phyloP scores from a whole-genome alignment of 768 basidiomycete species.

The Mycena latifolia region DNA sequence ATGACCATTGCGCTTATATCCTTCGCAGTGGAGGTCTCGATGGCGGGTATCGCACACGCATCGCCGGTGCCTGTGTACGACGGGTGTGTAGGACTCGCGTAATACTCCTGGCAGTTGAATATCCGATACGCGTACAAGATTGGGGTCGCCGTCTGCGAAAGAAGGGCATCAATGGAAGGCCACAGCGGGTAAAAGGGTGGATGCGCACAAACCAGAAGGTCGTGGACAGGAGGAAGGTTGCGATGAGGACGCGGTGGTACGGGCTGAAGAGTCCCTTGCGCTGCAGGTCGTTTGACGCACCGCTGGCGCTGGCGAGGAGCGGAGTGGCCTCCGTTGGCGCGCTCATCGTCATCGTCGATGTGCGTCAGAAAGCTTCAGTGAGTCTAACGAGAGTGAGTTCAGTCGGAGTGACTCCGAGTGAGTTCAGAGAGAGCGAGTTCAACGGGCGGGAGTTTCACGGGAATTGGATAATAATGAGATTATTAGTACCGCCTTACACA shows the following conservation, averaged over 20 bases:
- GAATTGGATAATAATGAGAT: too few relatives aligned
- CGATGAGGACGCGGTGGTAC: conserved; percentile 31
- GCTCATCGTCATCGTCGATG: too few relatives aligned
- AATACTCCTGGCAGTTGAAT: conserved; percentile 35
- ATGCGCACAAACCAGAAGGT: conserved; percentile 27
- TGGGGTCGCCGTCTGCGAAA: conserved; percentile 27
- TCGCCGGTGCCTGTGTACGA: conserved; percentile 28
- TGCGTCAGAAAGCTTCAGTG: too few relatives aligned
- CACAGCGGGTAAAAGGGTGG: too few relatives aligned
- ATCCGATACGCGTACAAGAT: conserved; percentile 29
- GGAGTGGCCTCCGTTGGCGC: conserved; percentile 19
- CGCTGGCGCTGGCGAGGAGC: conserved; percentile 4
- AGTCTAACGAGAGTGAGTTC: too few relatives aligned
- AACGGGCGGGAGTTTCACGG: too few relatives aligned
- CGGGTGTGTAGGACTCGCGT: conserved; percentile 22
- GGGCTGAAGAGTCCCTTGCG: conserved; percentile 26
- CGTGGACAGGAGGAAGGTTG: conserved; percentile 34
- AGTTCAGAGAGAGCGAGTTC: too few relatives aligned
- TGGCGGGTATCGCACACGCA: conserved; percentile 29
- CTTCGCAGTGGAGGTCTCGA: conserved; percentile 25
- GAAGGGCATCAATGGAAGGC: too few relatives aligned
- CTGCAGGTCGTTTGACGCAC: neutral
- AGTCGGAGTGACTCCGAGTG: too few relatives aligned
- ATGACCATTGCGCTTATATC: conserved; percentile 29
- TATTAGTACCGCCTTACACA: too few relatives aligned